phyloP scores from a whole-genome alignment of 257 asterid genomes.

The Paraleonurus japonicus region DNA sequence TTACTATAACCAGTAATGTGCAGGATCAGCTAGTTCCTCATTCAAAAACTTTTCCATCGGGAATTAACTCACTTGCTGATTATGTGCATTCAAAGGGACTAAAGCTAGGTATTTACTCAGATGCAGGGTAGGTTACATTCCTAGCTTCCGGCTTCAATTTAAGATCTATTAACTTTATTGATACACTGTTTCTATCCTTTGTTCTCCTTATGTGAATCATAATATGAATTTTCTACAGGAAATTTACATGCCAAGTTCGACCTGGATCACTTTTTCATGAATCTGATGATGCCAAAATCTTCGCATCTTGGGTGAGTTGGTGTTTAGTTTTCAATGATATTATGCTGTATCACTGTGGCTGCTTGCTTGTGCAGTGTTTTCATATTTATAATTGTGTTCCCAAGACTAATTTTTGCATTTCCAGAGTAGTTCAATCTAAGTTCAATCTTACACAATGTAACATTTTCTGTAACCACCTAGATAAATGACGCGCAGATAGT shows the following conservation, averaged over 20 bases:
- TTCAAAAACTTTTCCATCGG: conserved; percentile 72
- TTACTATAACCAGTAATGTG: conserved; percentile 23
- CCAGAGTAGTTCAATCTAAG: too few relatives aligned
- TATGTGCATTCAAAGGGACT: conserved; percentile 88
- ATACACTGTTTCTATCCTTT: background rate
- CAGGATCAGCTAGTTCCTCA: conserved; percentile 80
- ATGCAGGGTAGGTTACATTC: conserved; percentile 80
- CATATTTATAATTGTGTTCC: background rate
- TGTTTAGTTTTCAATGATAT: conserved; percentile 2
- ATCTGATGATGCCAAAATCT: conserved; percentile 70
- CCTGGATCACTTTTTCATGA: conserved; percentile 95
- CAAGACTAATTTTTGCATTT: background rate
- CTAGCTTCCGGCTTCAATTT: background rate
- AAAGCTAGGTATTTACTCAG: conserved; percentile 94
- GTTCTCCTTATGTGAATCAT: conserved; percentile 24
- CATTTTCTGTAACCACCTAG: too few relatives aligned
- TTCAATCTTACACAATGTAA: too few relatives aligned
- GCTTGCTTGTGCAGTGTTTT: background rate
- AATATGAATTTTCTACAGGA: conserved; percentile 42
- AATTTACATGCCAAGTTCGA: conserved; percentile 79
- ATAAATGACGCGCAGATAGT: too few relatives aligned
- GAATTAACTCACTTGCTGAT: conserved; percentile 86
- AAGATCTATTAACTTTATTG: background rate
- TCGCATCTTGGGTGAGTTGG: conserved; percentile 91
- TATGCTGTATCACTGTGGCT: background rate